Conservation (phyloP, 805 yeast genomes). For the Zygosaccharomyces gambellarensis region DNA sequence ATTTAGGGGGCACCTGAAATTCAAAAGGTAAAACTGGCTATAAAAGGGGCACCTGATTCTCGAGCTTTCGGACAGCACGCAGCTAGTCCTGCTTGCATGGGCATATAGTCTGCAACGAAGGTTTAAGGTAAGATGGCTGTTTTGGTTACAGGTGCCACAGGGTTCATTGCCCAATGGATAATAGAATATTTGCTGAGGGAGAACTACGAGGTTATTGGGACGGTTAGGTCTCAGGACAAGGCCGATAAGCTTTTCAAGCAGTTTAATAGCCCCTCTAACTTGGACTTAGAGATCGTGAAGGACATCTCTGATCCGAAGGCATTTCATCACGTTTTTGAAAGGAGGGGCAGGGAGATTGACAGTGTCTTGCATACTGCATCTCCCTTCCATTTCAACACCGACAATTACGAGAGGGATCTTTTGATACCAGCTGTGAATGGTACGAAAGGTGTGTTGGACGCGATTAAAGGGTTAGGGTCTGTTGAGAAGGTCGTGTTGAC, state of each 20-base stretch:
- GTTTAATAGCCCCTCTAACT: background rate
- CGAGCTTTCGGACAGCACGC: too few species aligned
- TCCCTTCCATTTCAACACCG: conserved; percentile 46
- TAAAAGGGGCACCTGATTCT: too few species aligned
- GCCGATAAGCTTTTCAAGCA: background rate
- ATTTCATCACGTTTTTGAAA: background rate
- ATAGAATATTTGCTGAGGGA: background rate
- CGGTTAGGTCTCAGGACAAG: background rate
- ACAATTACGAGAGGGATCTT: conserved; percentile 44
- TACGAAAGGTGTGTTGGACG: conserved; percentile 45
- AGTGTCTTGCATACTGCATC: conserved; percentile 58
- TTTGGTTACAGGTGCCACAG: background rate
- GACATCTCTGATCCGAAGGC: background rate
- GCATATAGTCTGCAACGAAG: too few species aligned
- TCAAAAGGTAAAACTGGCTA: too few species aligned
- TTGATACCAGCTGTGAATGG: conserved; percentile 55
- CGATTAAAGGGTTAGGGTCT: conserved; percentile 39
- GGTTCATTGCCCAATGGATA: background rate
- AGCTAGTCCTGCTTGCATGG: too few species aligned
- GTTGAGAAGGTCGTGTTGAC: conserved; percentile 47
- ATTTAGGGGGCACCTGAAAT: too few species aligned
- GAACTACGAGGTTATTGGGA: background rate
- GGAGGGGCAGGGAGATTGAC: conserved; percentile 44
- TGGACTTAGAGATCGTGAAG: background rate
- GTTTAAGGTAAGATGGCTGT: background rate